Conservation (phyloP, 2,329 filamentous ascomycete genomes). For the Aspergillus fijiensis region DNA sequence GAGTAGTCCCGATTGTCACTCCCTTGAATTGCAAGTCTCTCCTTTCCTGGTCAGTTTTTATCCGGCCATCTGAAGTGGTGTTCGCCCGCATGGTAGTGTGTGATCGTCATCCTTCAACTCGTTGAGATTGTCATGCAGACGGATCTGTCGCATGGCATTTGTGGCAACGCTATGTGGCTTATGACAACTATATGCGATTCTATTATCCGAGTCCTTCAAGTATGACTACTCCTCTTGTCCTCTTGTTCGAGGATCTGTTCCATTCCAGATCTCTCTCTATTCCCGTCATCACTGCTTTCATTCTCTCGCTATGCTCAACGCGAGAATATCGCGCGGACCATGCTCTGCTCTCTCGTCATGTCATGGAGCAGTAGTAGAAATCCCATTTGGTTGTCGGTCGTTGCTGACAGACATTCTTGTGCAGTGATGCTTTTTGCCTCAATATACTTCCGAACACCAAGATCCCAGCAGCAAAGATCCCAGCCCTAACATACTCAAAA, state of each 20-base stretch:
- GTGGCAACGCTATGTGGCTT: conserved; percentile 15
- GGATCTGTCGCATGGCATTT: conserved; percentile 17
- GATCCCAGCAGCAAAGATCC: conserved; percentile 1
- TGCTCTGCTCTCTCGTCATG: background rate
- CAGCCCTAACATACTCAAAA: background rate
- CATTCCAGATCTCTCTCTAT: background rate
- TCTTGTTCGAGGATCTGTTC: background rate
- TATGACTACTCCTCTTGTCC: conserved; percentile 9
- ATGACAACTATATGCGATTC: background rate
- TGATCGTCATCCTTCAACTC: conserved; percentile 10
- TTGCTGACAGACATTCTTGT: background rate
- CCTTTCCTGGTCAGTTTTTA: conserved; percentile 1
- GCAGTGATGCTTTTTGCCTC: conserved; percentile 4
- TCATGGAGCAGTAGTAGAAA: background rate
- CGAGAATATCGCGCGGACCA: background rate
- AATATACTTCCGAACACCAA: background rate
- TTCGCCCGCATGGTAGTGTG: conserved; percentile 1
- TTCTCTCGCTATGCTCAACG: background rate
- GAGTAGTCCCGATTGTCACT: background rate
- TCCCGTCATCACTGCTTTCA: background rate
- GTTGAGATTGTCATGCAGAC: conserved; percentile 18
- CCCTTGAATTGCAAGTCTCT: background rate
- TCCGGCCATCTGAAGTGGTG: conserved; percentile 1
- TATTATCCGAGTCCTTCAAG: background rate
- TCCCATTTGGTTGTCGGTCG: background rate